Conservation (phyloP, 169 alveolate species). For the Plasmodium malariae region DNA sequence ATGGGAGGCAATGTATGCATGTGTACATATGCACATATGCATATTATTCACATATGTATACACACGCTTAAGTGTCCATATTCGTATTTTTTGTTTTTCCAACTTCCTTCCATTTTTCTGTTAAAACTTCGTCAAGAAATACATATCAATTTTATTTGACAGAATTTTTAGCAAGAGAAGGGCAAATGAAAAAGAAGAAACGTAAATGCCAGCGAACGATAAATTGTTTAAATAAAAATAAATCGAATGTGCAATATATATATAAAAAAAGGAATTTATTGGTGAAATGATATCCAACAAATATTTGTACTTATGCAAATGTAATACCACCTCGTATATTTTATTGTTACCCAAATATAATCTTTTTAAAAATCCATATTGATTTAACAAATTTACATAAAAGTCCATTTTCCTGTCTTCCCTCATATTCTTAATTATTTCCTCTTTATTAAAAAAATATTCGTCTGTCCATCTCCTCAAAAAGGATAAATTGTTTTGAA, state of each 20-base stretch:
- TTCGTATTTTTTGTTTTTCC: too few relatives aligned
- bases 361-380: constrained; percentile 50
- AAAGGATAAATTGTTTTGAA: constrained; percentile 56
- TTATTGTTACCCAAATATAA: constrained; percentile 68
- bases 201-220: constrained; percentile 75
- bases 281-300: constrained; percentile 64
- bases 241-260: constrained; percentile 75
- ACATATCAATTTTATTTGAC: constrained; percentile 66
- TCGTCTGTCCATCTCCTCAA: constrained; percentile 75
- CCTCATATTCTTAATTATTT: constrained; percentile 36
- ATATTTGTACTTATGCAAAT: constrained; percentile 65
- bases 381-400: constrained; percentile 68
- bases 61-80: too few relatives aligned
- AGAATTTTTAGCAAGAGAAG: constrained; percentile 31
- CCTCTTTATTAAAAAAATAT: constrained; percentile 61
- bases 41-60: too few relatives aligned
- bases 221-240: constrained; percentile 50
- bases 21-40: too few relatives aligned
- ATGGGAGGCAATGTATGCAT: too few relatives aligned
- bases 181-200: constrained; percentile 59
- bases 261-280: constrained; percentile 55
- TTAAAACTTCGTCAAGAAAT: constrained; percentile 15
- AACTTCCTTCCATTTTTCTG: not conserved
- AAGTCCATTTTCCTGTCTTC: constrained; percentile 54
- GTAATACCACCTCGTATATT: constrained; percentile 45